Conservation (phyloP, 495 filamentous ascomycete genomes). For the Poronia punctata region DNA sequence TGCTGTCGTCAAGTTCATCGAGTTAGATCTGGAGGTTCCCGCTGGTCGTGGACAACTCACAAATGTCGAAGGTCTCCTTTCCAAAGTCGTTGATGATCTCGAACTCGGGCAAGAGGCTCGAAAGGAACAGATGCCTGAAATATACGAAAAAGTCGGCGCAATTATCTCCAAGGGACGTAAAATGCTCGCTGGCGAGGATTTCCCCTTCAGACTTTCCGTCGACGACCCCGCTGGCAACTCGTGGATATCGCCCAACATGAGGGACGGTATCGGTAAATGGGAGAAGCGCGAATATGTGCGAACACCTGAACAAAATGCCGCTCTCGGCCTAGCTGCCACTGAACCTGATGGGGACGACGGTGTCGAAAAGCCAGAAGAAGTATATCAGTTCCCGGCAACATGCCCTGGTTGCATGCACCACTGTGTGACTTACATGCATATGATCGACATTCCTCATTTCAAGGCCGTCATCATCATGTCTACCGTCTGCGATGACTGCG, state of each 20-base stretch:
- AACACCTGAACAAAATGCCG: constrained; percentile 76
- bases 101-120: constrained; percentile 66
- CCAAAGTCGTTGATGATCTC: constrained; percentile 67
- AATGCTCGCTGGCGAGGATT: constrained; percentile 65
- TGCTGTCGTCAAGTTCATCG: constrained; percentile 70
- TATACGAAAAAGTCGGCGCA: constrained; percentile 65
- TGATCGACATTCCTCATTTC: constrained; percentile 94
- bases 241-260: constrained; percentile 82
- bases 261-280: constrained; percentile 74
- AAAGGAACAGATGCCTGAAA: constrained; percentile 64
- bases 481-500: constrained; percentile 81
- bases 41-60: constrained; percentile 81
- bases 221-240: constrained; percentile 97
- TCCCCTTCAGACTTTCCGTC: constrained; percentile 80
- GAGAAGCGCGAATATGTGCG: constrained; percentile 71
- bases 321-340: constrained; percentile 56
- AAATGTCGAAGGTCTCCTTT: constrained; percentile 83
- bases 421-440: constrained; percentile 87
- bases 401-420: constrained; percentile 84
- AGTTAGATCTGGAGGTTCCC: constrained; percentile 86
- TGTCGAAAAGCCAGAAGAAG: constrained; percentile 65
- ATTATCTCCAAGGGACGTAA: constrained; percentile 62
- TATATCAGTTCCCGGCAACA: constrained; percentile 81
- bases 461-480: constrained; percentile 90
- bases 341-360: constrained; percentile 23